Conservation (phyloP, 2,329 filamentous ascomycete genomes). For the Setomelanomma holmii region DNA sequence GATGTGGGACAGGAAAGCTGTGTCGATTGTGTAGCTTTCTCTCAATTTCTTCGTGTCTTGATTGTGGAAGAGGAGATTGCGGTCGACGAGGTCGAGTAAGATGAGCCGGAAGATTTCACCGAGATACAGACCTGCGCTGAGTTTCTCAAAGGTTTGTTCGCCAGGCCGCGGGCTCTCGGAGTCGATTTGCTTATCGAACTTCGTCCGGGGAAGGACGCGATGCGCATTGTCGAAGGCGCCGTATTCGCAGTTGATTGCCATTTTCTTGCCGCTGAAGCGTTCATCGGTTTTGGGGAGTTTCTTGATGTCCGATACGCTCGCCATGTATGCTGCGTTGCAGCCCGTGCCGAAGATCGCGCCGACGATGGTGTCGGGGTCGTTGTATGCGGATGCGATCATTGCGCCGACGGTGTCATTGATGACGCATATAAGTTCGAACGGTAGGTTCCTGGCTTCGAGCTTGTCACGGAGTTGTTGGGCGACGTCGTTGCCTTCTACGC, state of each 20-base stretch:
- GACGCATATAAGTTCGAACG: constrained; percentile 82
- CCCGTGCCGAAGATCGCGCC: constrained; percentile 95
- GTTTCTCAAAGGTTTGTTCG: constrained; percentile 56
- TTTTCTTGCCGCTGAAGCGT: constrained; percentile 45
- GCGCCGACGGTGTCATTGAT: constrained; percentile 96
- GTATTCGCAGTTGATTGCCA: constrained; percentile 98
- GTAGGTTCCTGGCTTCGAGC: constrained; percentile 74
- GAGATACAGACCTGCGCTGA: constrained; percentile 55
- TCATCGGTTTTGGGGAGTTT: constrained; percentile 63
- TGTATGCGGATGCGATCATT: constrained; percentile 88
- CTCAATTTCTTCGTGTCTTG: constrained; percentile 79
- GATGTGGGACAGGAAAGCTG: constrained; percentile 86
- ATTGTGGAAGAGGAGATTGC: constrained; percentile 75
- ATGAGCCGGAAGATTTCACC: constrained; percentile 56
- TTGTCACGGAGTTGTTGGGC: constrained; percentile 87
- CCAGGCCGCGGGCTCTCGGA: constrained; percentile 54
- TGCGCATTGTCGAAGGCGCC: constrained; percentile 96
- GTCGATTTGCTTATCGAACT: constrained; percentile 61
- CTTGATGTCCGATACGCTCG: constrained; percentile 79
- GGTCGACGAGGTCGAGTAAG: constrained; percentile 66
- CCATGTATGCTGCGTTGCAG: constrained; percentile 95
- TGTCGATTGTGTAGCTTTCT: constrained; percentile 83
- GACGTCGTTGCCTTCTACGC: constrained; percentile 89
- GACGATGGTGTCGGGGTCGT: constrained; percentile 81
- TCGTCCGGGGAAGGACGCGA: constrained; percentile 82